Conservation (phyloP, 2,329 filamentous ascomycete species). For the Fusarium pseudonygamai region DNA sequence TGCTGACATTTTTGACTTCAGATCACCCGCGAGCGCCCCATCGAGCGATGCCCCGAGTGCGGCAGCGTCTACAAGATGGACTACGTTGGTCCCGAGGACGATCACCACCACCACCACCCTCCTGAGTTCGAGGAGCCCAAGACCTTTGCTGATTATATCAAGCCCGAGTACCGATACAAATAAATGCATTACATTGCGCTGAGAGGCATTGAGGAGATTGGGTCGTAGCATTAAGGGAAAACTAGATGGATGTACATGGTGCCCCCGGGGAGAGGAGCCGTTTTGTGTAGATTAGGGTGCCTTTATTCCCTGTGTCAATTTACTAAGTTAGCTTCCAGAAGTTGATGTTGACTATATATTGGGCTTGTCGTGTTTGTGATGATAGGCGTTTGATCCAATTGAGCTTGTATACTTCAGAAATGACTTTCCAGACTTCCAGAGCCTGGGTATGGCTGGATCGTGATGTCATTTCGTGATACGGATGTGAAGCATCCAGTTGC, state of each 20-base stretch:
- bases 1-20: conserved; percentile 49
- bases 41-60: conserved; percentile 97
- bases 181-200: conserved; percentile 47
- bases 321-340: conserved; percentile 46
- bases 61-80: conserved; percentile 98
- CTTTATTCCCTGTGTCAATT: conserved; percentile 50
- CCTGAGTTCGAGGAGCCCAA: conserved; percentile 85
- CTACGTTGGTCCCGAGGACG: conserved; percentile 86
- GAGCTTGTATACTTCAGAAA: not conserved
- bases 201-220: conserved; percentile 16
- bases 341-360: conserved; percentile 38
- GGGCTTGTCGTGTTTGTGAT: not conserved
- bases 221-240: conserved; percentile 40
- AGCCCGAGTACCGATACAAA: conserved; percentile 89
- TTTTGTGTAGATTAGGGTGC: conserved; percentile 56
- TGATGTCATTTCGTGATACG: conserved; percentile 30
- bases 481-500: not conserved
- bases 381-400: not conserved
- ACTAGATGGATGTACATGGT: conserved; percentile 37
- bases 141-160: conserved; percentile 96
- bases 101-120: conserved; percentile 69
- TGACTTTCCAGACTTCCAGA: not conserved
- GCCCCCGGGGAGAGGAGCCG: conserved; percentile 37
- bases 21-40: conserved; percentile 87
- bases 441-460: not conserved